phyloP scores from a whole-genome alignment of 116 monocot genomes.

The Zostera marina region DNA sequence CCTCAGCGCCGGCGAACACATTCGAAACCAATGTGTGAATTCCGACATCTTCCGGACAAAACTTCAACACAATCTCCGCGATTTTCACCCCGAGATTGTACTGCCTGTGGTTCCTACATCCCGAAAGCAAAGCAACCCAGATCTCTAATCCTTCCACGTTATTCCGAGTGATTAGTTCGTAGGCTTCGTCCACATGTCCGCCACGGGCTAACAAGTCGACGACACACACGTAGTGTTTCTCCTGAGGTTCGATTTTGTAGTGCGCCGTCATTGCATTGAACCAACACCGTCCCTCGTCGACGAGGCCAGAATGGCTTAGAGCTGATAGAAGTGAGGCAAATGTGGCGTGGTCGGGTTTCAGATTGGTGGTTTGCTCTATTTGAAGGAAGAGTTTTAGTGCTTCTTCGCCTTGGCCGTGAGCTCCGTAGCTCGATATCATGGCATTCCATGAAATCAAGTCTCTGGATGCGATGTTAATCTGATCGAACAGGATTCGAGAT shows the following conservation, averaged over 20 bases:
- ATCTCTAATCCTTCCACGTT: conserved; percentile 41
- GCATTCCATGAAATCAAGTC: conserved; percentile 54
- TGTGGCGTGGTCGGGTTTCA: conserved; percentile 13
- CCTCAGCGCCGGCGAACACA: conserved; percentile 49
- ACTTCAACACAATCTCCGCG: conserved; percentile 20
- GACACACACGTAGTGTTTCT: conserved; percentile 54
- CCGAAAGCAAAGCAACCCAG: conserved; percentile 56
- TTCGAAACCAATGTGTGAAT: conserved; percentile 57
- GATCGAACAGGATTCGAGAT: conserved; percentile 33
- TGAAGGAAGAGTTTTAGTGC: conserved; percentile 35
- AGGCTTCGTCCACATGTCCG: conserved; percentile 28
- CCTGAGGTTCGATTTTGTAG: conserved; percentile 16
- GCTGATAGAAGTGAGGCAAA: conserved; percentile 61
- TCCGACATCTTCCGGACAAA: conserved; percentile 51
- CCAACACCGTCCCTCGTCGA: conserved; percentile 26
- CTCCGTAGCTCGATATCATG: conserved; percentile 41
- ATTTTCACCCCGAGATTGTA: conserved; percentile 34
- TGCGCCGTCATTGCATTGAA: conserved; percentile 26
- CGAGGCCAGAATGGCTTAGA: conserved; percentile 51
- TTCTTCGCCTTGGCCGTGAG: conserved; percentile 39
- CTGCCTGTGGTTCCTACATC: conserved; percentile 45
- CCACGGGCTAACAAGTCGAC: conserved; percentile 60
- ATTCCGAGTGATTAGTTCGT: conserved; percentile 15
- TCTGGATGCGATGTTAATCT: conserved; percentile 15
- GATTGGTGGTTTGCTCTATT: conserved; percentile 16